A percentile compares a stretch with the other conserved stretches of the same genome.
Evolutionary conservation across 257 asterid species (phyloP).

Genomic region (Echium plantagineum): DNA sequence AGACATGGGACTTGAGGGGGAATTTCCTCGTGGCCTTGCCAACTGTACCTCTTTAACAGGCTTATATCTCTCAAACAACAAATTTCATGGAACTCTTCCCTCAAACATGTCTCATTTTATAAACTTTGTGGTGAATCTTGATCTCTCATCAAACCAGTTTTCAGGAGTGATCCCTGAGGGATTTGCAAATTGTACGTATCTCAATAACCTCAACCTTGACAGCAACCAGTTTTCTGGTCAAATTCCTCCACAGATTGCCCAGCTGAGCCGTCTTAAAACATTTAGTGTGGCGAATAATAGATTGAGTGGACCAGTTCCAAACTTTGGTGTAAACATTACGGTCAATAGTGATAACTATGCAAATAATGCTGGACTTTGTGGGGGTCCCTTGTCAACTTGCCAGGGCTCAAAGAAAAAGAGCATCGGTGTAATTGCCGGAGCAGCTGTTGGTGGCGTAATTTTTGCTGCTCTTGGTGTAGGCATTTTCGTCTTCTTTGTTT

Average conservation of each 20-base stretch:
- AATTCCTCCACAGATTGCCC: conserved; percentile 23
- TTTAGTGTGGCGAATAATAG: conserved; percentile 26
- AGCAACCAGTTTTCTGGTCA: conserved; percentile 36
- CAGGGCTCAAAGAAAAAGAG: conserved; percentile 15
- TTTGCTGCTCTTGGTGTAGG: conserved; percentile 21
- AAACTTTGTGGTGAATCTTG: conserved; percentile 29
- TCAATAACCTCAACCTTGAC: conserved; percentile 46
- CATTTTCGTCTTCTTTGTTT: conserved; percentile 16
- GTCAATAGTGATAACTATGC: conserved; percentile 23
- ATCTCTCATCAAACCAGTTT: conserved; percentile 65
- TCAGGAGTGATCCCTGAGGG: conserved; percentile 54
- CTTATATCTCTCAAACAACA: conserved; percentile 66
- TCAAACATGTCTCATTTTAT: conserved; percentile 33
- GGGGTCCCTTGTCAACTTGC: conserved; percentile 33
- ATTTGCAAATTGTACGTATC: conserved; percentile 42
- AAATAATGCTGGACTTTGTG: conserved; percentile 53
- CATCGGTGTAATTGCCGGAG: conserved; percentile 19
- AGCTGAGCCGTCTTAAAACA: conserved; percentile 22
- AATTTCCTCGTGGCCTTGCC: conserved; percentile 51
- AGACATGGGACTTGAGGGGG: conserved; percentile 68
- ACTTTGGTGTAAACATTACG: conserved; percentile 8
- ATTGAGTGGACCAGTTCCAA: conserved; percentile 26
- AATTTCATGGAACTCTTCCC: conserved; percentile 45
- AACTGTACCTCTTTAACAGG: conserved; percentile 58
- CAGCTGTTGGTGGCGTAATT: conserved; percentile 34